A percentile compares a stretch with the other conserved stretches of the same genome.
Evolutionary conservation across 108 stramenopile species (phyloP).

Genomic region (Skeletonema tropicum): DNA sequence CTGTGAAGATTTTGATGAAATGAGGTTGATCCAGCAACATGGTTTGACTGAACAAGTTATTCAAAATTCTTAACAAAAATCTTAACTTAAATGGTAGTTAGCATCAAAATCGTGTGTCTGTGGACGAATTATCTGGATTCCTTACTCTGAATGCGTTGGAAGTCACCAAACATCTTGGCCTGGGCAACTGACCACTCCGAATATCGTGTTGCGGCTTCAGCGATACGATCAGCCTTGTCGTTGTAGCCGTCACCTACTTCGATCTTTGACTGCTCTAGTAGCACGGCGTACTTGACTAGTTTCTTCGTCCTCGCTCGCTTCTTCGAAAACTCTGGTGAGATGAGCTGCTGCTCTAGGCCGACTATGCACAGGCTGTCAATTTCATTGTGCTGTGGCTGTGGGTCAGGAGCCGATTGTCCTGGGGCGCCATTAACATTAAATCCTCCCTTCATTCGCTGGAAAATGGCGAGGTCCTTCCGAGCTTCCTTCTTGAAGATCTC

Average conservation of each 20-base stretch:
- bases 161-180: constrained; percentile 5
- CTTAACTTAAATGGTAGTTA: too few relatives aligned
- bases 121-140: background rate
- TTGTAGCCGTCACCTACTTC: background rate
- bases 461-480: background rate
- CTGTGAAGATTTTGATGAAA: too few relatives aligned
- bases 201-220: background rate
- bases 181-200: constrained; percentile 5
- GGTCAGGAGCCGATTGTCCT: background rate
- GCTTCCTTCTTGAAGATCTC: background rate
- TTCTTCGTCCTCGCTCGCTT: constrained; percentile 4
- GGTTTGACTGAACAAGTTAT: too few relatives aligned
- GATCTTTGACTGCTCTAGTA: background rate
- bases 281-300: background rate
- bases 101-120: too few relatives aligned
- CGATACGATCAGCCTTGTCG: background rate
- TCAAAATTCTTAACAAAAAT: too few relatives aligned
- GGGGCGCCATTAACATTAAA: background rate
- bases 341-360: constrained; percentile 9
- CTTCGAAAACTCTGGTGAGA: background rate
- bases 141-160: background rate
- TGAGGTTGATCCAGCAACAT: too few relatives aligned
- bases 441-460: background rate
- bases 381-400: background rate
- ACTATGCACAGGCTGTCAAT: background rate